These are phyloP conservation scores for Agrocybe praecox DNA, from an alignment of 768 basidiomycete species.

Conservation along the genomic window DNA sequence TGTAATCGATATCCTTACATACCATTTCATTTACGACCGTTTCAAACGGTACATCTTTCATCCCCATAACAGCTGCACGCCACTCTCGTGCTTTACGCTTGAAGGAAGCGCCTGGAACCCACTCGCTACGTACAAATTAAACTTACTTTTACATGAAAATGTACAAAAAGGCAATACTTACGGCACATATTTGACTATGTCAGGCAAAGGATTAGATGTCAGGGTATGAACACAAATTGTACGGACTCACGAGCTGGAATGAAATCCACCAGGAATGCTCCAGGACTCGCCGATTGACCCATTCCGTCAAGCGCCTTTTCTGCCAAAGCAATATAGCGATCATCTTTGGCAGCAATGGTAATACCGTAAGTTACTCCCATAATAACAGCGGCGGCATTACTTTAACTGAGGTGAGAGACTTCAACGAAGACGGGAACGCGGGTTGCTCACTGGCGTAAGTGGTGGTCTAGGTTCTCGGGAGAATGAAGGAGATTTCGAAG, in stretches of 20 bases:
- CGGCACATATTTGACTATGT: conserved; percentile 50
- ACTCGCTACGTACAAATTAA: conserved; percentile 28
- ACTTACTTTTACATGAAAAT: background rate
- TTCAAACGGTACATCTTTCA: conserved; percentile 47
- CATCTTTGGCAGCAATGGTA: conserved; percentile 39
- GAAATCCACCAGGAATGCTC: conserved; percentile 50
- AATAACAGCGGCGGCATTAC: conserved; percentile 52
- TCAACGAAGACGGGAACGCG: background rate
- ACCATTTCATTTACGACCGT: conserved; percentile 41
- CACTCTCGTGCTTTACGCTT: conserved; percentile 51
- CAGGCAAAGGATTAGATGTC: conserved; percentile 19
- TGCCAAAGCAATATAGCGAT: conserved; percentile 51
- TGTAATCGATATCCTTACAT: conserved; percentile 5
- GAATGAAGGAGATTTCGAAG: conserved; percentile 45
- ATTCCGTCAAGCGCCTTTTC: conserved; percentile 54
- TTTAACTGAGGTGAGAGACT: conserved; percentile 16
- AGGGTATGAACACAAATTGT: conserved; percentile 27
- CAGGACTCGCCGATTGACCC: conserved; percentile 51
- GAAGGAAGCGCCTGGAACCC: conserved; percentile 55
- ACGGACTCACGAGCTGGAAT: conserved; percentile 22
- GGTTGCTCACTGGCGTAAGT: conserved; percentile 49
- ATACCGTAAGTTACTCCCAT: conserved; percentile 59
- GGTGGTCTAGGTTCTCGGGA: conserved; percentile 45
- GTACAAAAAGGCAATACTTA: conserved; percentile 19
- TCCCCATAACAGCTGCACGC: conserved; percentile 47